phyloP scores from a whole-genome alignment of 2,329 filamentous ascomycete species.

The Paracamarosporium sp. region DNA sequence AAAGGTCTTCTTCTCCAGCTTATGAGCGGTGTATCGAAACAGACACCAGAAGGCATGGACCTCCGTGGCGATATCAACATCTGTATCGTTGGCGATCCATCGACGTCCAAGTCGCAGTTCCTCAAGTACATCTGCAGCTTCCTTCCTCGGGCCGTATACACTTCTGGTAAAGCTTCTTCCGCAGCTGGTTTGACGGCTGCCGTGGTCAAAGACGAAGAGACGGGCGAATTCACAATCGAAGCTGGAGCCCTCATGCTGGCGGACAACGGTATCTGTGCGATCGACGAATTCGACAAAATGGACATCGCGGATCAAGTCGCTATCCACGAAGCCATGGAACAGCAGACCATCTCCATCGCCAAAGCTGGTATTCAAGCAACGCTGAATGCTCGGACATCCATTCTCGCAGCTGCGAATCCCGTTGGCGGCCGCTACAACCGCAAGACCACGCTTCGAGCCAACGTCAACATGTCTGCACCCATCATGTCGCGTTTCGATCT shows the following conservation, averaged over 20 bases:
- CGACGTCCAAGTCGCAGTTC: conserved; percentile 97
- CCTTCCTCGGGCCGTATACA: conserved; percentile 95
- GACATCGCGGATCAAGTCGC: conserved; percentile 96
- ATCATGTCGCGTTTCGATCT: conserved; percentile 99
- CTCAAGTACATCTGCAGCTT: conserved; percentile 98
- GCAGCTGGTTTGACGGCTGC: conserved; percentile 96
- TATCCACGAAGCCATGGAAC: conserved; percentile 99
- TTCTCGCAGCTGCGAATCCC: conserved; percentile 94
- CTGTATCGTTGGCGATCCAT: conserved; percentile 96
- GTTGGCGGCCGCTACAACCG: conserved; percentile 97
- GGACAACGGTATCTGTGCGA: conserved; percentile 95
- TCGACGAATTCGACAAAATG: conserved; percentile 99
- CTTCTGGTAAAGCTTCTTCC: conserved; percentile 95
- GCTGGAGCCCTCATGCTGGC: conserved; percentile 97
- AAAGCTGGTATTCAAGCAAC: conserved; percentile 99
- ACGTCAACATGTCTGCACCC: conserved; percentile 98
- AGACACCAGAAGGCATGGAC: conserved; percentile 91
- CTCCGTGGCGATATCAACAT: conserved; percentile 98
- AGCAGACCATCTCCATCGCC: conserved; percentile 98
- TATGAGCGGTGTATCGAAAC: conserved; percentile 94
- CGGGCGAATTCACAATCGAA: conserved; percentile 98
- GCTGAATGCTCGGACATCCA: conserved; percentile 91
- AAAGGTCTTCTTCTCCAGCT: conserved; percentile 94
- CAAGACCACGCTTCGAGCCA: conserved; percentile 89
- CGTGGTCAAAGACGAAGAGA: conserved; percentile 97